phyloP scores from a whole-genome alignment of 2,329 filamentous ascomycete genomes.

The Trichophyton equinum region DNA sequence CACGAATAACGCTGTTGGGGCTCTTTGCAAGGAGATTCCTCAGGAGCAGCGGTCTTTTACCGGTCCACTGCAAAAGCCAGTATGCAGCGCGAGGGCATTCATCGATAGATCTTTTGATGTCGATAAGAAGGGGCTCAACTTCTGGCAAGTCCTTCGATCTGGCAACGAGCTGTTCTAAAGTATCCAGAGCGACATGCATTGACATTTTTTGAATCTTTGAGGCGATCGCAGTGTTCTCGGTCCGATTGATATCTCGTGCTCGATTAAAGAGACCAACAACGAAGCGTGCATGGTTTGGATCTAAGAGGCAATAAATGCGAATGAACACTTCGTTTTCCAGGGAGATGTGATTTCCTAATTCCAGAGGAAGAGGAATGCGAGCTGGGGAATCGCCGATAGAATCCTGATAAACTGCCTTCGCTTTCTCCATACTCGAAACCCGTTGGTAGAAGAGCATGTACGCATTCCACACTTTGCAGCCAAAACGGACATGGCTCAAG shows the following conservation, averaged over 20 bases:
- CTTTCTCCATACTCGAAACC: slow-evolving; percentile 48
- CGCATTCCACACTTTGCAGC: slow-evolving; percentile 62
- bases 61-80: slow-evolving; percentile 51
- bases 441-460: slow-evolving; percentile 98
- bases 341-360: slow-evolving; percentile 45
- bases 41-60: slow-evolving; percentile 43
- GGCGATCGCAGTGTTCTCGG: slow-evolving; percentile 37
- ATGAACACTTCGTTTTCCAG: slow-evolving; percentile 62
- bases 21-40: slow-evolving; percentile 53
- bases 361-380: slow-evolving; percentile 34
- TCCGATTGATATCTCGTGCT: slow-evolving; percentile 39
- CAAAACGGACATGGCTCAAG: slow-evolving; percentile 38
- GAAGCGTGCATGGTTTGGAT: slow-evolving; percentile 57
- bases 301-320: slow-evolving; percentile 66
- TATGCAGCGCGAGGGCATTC: slow-evolving; percentile 45
- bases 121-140: slow-evolving; percentile 43
- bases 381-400: slow-evolving; percentile 38
- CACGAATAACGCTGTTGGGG: slow-evolving; percentile 44
- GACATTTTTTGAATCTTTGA: slow-evolving; percentile 34
- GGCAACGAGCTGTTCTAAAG: slow-evolving; percentile 64
- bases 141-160: slow-evolving; percentile 57
- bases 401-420: slow-evolving; percentile 38
- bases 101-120: slow-evolving; percentile 40
- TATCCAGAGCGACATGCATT: slow-evolving; percentile 38
- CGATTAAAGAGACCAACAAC: slow-evolving; percentile 50